Base-by-base conservation (phyloP, 306 rosid species). In the Dryas octopetala region DNA sequence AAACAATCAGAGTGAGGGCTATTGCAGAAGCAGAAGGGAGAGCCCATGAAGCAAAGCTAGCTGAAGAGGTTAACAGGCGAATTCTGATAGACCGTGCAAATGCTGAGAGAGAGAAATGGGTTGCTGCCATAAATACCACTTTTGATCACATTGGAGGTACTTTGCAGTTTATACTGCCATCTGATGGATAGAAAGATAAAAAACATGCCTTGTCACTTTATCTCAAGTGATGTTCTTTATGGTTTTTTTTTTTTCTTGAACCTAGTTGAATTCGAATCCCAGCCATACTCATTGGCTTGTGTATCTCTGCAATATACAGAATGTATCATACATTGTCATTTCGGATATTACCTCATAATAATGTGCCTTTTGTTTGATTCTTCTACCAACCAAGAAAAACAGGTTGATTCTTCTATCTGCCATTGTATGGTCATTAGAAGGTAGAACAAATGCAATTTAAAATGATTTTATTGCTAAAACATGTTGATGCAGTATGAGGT, bases 71-170 rank as follows among this genome's bases (percentile, higher is more conserved):
- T 59, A 96, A 90, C 77, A 85, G 99, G 85, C 74, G 98, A 74
- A 87, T 89, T 66, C 84, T 92, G 16, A 61, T 88, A 68, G 89
- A 96, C 70, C 91, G 93, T 60, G 98, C 97, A 77, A 90, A 90
- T 84, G 96, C 96, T 11, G 99, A 96, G 81, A 82, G 91, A 78
- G 99, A 96, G 86, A 96, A 92, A 88, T 96, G 96, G 98, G 52
- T 96, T 79, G 87, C 98, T 77, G 96, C 99, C 58, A 96, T 96
- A 70, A 90, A 96, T 84, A 89, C 99, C 77, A 90, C 98, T 51
- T 96, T 96, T 83, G 99, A 92, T 26, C 99, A 96, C 73, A 86
- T 96, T 80, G 99, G 99, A 88, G 99, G 99, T 96, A 88, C 68
- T 66, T n/a, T 3, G 47, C 9, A 70, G 23, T 8, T 41, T 10